Evolutionary conservation across 164 flowering plant genomes (phyloP).

Genomic region (Piper betle): DNA sequence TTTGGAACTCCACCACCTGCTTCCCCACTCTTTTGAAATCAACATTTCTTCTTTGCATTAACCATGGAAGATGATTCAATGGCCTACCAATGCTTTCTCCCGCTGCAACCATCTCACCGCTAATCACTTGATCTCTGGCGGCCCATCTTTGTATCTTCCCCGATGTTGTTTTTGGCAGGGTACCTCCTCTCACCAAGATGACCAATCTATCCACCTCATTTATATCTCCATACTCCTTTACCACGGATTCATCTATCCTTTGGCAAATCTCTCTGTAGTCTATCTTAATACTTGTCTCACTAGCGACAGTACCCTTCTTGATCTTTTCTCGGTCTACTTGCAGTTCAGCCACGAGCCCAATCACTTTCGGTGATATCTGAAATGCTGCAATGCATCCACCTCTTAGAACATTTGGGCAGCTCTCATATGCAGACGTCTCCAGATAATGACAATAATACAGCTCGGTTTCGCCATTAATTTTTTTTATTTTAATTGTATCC

Average conservation of each 20-base stretch:
- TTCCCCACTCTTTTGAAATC: not conserved
- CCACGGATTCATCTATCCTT: slow-evolving; percentile 19
- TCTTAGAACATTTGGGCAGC: slow-evolving; percentile 26
- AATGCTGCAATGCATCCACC: slow-evolving; percentile 62
- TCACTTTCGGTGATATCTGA: slow-evolving; percentile 2
- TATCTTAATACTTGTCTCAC: slow-evolving; percentile 4
- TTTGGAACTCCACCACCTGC: not conserved
- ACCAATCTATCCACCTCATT: slow-evolving; percentile 30
- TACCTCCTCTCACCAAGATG: slow-evolving; percentile 40
- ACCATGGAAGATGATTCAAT: not conserved
- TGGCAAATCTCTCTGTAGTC: slow-evolving; percentile 23
- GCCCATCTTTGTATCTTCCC: slow-evolving; percentile 64
- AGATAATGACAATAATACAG: slow-evolving; percentile 45
- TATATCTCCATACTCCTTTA: slow-evolving; percentile 11
- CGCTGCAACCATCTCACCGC: slow-evolving; percentile 1
- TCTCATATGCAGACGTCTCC: slow-evolving; percentile 38
- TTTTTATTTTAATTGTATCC: slow-evolving; percentile 27
- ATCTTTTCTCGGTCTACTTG: slow-evolving; percentile 12
- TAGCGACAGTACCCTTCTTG: not conserved
- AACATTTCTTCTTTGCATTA: not conserved
- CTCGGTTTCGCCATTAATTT: slow-evolving; percentile 5
- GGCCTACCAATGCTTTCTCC: not conserved
- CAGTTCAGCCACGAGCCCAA: slow-evolving; percentile 48
- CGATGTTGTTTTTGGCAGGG: slow-evolving; percentile 57
- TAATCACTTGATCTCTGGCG: slow-evolving; percentile 27